These are phyloP conservation scores for Aureobasidium zeae DNA, from an alignment of 2,329 filamentous ascomycete genomes.

Conservation along the genomic window DNA sequence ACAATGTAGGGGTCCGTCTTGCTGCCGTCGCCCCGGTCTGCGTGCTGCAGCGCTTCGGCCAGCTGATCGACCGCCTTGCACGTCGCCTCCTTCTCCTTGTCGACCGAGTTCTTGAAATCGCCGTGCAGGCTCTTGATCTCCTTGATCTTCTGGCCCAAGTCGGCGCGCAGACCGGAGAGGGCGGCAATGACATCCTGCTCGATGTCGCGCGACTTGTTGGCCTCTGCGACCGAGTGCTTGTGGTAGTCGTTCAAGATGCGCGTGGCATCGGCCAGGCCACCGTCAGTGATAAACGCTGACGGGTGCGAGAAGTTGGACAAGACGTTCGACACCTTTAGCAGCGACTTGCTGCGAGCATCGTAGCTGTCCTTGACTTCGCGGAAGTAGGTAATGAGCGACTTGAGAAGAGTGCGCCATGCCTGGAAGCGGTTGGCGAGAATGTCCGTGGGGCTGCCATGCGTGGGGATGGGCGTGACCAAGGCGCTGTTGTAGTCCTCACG, in stretches of 20 bases:
- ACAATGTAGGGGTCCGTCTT: constrained; percentile 91
- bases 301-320: constrained; percentile 73
- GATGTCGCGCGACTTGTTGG: constrained; percentile 81
- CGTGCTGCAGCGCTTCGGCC: constrained; percentile 71
- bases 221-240: constrained; percentile 66
- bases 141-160: constrained; percentile 86
- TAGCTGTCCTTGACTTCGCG: constrained; percentile 85
- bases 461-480: constrained; percentile 85
- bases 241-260: constrained; percentile 75
- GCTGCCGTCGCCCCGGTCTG: constrained; percentile 66
- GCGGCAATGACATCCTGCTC: constrained; percentile 86
- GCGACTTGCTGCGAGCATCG: constrained; percentile 71
- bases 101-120: constrained; percentile 94
- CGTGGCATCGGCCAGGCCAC: constrained; percentile 80
- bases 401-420: constrained; percentile 90
- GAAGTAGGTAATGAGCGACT: constrained; percentile 90
- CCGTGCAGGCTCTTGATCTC: constrained; percentile 90
- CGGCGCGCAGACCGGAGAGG: constrained; percentile 73
- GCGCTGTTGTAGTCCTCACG: constrained; percentile 68
- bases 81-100: constrained; percentile 86
- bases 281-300: constrained; percentile 64
- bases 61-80: constrained; percentile 67
- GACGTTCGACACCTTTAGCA: constrained; percentile 73
- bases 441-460: constrained; percentile 78
- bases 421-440: constrained; percentile 80